phyloP scores from a whole-genome alignment of 108 stramenopile genomes.

The Halocafeteria seosinensis region DNA sequence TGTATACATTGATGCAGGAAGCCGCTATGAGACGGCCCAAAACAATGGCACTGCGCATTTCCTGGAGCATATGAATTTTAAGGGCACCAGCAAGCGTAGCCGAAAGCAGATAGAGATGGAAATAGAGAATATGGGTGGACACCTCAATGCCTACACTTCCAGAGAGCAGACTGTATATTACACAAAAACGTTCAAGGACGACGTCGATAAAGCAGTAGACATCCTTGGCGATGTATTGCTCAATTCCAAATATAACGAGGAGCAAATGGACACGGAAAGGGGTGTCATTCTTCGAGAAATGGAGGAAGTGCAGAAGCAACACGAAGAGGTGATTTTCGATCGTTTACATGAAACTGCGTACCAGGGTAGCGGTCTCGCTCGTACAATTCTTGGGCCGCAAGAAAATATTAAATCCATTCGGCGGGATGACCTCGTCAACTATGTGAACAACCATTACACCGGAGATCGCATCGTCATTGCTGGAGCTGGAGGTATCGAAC shows the following conservation, averaged over 20 bases:
- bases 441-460: slow-evolving; percentile 90
- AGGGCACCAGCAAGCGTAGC: slow-evolving; percentile 71
- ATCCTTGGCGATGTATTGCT: slow-evolving; percentile 86
- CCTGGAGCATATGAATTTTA: slow-evolving; percentile 99
- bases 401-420: slow-evolving; percentile 66
- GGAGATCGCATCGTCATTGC: slow-evolving; percentile 93
- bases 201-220: slow-evolving; percentile 76
- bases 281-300: slow-evolving; percentile 96
- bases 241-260: slow-evolving; percentile 60
- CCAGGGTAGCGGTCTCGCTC: slow-evolving; percentile 69
- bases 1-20: slow-evolving; percentile 45
- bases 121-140: slow-evolving; percentile 99
- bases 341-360: slow-evolving; percentile 93
- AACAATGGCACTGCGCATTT: slow-evolving; percentile 99
- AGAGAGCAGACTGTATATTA: slow-evolving; percentile 98
- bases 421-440: slow-evolving; percentile 60
- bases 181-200: slow-evolving; percentile 88
- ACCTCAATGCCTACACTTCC: slow-evolving; percentile 90
- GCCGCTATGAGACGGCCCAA: slow-evolving; percentile 74
- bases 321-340: slow-evolving; percentile 92
- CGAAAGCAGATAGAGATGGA: slow-evolving; percentile 84
- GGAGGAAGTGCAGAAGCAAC: slow-evolving; percentile 93
- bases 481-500: slow-evolving; percentile 86
- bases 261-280: slow-evolving; percentile 74
- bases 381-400: slow-evolving; percentile 87